A percentile compares a stretch with the other conserved stretches of the same genome.
These are phyloP conservation scores for Pyrus communis DNA, from an alignment of 306 rosid genomes.

Conservation along the genomic window DNA sequence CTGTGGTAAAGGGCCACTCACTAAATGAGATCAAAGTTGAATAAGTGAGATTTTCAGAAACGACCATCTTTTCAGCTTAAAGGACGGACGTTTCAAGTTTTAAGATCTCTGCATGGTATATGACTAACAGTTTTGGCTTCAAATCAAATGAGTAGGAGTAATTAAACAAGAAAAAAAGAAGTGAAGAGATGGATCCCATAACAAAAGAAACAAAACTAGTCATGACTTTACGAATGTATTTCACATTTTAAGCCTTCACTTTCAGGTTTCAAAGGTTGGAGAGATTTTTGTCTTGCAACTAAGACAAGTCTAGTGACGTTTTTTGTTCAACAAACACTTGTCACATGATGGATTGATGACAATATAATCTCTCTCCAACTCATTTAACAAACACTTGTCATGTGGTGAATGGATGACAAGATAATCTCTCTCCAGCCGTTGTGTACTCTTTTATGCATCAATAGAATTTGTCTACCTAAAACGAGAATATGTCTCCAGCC, in stretches of 20 bases:
- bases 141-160: not conserved
- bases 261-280: not conserved
- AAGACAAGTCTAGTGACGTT: not conserved
- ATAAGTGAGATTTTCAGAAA: not conserved
- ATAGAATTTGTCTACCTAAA: not conserved
- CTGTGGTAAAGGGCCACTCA: accelerated
- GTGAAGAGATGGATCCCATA: not conserved
- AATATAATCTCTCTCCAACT: no score
- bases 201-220: not conserved
- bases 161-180: not conserved
- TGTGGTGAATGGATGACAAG: not conserved
- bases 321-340: no score
- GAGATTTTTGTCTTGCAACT: not conserved
- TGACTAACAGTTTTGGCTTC: not conserved
- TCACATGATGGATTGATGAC: no score
- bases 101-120: not conserved
- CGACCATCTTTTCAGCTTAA: no score
- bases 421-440: no score
- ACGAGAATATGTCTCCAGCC: not conserved
- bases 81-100: no score
- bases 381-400: not conserved
- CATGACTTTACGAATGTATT: not conserved
- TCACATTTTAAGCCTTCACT: not conserved
- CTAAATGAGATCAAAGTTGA: not conserved
- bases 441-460: not conserved